Evolutionary conservation across 768 basidiomycete species (phyloP).

Genomic region (Boletus tomentosulus): DNA sequence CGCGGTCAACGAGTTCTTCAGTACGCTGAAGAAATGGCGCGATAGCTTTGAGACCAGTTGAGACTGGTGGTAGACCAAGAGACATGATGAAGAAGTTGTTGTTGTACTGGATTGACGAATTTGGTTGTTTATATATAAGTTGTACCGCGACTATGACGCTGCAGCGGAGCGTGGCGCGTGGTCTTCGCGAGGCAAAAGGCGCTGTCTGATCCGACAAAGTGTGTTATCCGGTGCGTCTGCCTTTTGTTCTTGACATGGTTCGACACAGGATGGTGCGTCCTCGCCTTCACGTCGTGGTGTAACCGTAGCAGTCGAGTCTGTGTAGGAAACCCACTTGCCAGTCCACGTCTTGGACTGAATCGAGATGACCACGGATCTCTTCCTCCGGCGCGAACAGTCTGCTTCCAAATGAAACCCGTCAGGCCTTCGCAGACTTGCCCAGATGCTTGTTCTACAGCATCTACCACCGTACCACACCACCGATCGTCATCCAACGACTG

Average conservation of each 20-base stretch:
- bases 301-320: not conserved
- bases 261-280: constrained; percentile 13
- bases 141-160: not conserved
- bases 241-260: not conserved
- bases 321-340: constrained; percentile 1
- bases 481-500: constrained; percentile 1
- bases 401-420: constrained; percentile 23
- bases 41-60: constrained; percentile 61
- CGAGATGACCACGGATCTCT: constrained; percentile 4
- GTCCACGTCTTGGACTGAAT: constrained; percentile 7
- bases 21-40: constrained; percentile 85
- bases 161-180: constrained; percentile 2
- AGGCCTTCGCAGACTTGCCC: not conserved
- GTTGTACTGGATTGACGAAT: not conserved
- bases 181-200: not conserved
- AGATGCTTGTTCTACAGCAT: constrained; percentile 9
- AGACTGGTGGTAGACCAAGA: constrained; percentile 57
- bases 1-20: constrained; percentile 75
- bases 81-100: constrained; percentile 17
- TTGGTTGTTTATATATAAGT: not conserved
- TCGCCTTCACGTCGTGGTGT: not conserved
- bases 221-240: not conserved
- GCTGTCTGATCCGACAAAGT: constrained; percentile 1
- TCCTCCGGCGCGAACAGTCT: not conserved
- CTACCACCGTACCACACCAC: not conserved